Evolutionary conservation across 495 filamentous ascomycete genomes (phyloP).

Genomic region (Chlorociboria aeruginascens): DNA sequence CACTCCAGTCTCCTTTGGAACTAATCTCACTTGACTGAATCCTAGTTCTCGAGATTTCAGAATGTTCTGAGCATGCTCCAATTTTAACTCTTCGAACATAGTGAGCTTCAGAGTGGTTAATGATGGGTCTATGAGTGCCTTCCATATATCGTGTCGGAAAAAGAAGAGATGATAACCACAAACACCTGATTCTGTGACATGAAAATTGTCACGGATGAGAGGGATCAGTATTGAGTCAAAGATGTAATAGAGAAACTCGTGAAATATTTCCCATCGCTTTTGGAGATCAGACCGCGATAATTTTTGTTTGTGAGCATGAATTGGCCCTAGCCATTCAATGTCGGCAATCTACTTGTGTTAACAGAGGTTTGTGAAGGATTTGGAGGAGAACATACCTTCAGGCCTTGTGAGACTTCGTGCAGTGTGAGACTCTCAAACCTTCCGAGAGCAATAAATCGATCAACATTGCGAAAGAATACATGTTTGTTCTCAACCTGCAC

Average conservation of each 20-base stretch:
- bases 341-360: slow-evolving; percentile 38
- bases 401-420: slow-evolving; percentile 60
- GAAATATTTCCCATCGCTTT: slow-evolving; percentile 69
- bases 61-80: slow-evolving; percentile 41
- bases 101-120: slow-evolving; percentile 52
- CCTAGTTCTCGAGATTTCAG: slow-evolving; percentile 54
- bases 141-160: slow-evolving; percentile 92
- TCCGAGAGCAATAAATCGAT: slow-evolving; percentile 64
- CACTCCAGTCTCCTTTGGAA: slow-evolving; percentile 57
- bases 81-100: slow-evolving; percentile 72
- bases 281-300: slow-evolving; percentile 52
- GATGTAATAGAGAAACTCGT: slow-evolving; percentile 81
- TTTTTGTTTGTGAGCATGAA: slow-evolving; percentile 33
- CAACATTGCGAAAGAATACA: slow-evolving; percentile 50
- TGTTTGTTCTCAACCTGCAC: slow-evolving; percentile 44
- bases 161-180: slow-evolving; percentile 80
- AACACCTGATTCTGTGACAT: slow-evolving; percentile 81
- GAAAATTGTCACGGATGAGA: slow-evolving; percentile 75
- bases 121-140: slow-evolving; percentile 58
- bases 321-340: slow-evolving; percentile 63
- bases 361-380: background rate
- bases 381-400: slow-evolving; percentile 47
- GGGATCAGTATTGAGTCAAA: slow-evolving; percentile 89
- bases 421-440: slow-evolving; percentile 73
- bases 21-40: slow-evolving; percentile 65